phyloP scores from a whole-genome alignment of 768 basidiomycete species.

The Serendipita sp. region DNA sequence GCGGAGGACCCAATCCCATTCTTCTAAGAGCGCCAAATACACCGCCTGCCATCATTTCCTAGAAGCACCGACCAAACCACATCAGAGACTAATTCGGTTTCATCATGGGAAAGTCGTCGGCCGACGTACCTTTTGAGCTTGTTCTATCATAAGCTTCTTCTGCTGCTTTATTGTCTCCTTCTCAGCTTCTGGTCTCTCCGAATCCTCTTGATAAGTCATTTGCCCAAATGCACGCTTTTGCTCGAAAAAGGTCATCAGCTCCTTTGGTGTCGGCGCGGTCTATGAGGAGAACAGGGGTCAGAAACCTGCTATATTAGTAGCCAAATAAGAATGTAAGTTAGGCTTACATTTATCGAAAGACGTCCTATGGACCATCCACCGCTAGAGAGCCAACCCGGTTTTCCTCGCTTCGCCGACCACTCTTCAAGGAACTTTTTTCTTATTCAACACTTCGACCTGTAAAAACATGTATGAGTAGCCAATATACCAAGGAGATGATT shows the following conservation, averaged over 20 bases:
- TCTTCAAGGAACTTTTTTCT: not conserved
- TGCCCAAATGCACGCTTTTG: not conserved
- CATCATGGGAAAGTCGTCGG: not conserved
- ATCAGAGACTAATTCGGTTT: not conserved
- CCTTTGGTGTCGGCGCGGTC: not conserved
- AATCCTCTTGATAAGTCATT: not conserved
- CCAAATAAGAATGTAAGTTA: not conserved
- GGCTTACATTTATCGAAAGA: not conserved
- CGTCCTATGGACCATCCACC: not conserved
- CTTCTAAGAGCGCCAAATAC: not conserved
- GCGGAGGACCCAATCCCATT: not conserved
- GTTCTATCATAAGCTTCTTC: not conserved
- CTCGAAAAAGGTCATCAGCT: not conserved
- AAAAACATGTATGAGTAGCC: not conserved
- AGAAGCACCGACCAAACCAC: not conserved
- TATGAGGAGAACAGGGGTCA: no score
- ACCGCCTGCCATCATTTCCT: slow-evolving; percentile 3
- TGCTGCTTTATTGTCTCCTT: not conserved
- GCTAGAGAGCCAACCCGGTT: not conserved
- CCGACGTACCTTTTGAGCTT: not conserved
- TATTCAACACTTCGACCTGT: not conserved
- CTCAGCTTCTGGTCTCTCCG: not conserved
- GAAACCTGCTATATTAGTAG: no score
- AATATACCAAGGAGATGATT: no score
- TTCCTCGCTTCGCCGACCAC: not conserved